Conservation (phyloP, 2,329 filamentous ascomycete species). For the Chalara sp. region DNA sequence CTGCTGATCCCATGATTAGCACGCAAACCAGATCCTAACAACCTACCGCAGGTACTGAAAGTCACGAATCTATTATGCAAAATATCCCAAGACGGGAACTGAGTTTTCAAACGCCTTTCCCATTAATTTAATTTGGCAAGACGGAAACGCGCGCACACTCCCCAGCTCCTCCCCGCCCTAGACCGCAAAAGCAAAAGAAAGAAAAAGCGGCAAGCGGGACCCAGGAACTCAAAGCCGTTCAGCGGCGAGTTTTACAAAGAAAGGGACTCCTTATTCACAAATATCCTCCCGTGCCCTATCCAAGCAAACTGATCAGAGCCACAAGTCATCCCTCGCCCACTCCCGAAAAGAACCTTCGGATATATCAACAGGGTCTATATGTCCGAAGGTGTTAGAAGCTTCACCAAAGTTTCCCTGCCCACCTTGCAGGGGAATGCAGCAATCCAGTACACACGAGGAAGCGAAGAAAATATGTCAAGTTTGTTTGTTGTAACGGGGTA, state of each 20-base stretch:
- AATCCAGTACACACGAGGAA: slow-evolving; percentile 6
- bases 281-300: background rate
- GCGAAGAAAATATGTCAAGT: slow-evolving; percentile 3
- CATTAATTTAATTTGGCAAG: no score
- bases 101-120: no score
- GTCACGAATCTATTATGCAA: no score
- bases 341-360: background rate
- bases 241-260: background rate
- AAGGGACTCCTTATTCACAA: no score
- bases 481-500: slow-evolving; percentile 14
- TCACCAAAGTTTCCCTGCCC: background rate
- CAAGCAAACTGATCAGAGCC: background rate
- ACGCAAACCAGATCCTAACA: no score
- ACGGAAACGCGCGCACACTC: background rate
- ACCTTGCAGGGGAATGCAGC: background rate
- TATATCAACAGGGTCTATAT: background rate
- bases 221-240: background rate
- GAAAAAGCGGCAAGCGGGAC: background rate
- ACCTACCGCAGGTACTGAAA: no score
- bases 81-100: no score
- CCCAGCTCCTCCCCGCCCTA: background rate
- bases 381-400: background rate
- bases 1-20: no score
- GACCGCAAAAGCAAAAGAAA: background rate
- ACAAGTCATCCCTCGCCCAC: background rate